Evolutionary conservation across 2,329 filamentous ascomycete genomes (phyloP).

Genomic region (Apiospora rasikravindrae): DNA sequence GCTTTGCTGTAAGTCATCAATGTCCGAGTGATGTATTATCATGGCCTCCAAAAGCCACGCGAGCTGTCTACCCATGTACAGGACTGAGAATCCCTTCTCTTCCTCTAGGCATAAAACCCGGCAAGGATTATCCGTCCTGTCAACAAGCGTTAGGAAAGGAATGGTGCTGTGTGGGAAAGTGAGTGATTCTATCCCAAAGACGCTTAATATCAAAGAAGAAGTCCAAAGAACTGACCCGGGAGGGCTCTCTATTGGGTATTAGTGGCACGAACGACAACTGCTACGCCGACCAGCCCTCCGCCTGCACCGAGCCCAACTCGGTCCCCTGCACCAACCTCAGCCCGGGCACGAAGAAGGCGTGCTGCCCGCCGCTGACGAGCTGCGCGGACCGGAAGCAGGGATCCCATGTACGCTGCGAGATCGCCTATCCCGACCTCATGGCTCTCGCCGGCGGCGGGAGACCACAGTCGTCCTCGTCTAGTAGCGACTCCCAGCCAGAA

Average conservation of each 20-base stretch:
- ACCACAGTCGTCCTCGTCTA: not conserved
- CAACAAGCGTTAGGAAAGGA: conserved; percentile 16
- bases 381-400: not conserved
- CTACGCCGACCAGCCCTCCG: conserved; percentile 8
- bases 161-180: conserved; percentile 21
- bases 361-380: conserved; percentile 18
- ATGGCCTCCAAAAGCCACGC: too few species aligned
- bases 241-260: not conserved
- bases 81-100: not conserved
- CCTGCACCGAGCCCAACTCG: not conserved
- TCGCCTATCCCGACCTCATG: not conserved
- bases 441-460: not conserved
- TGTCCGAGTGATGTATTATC: not conserved
- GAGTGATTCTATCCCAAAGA: not conserved
- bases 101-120: not conserved
- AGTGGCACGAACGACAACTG: conserved; percentile 11
- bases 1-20: conserved; percentile 11
- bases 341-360: not conserved
- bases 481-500: too few species aligned
- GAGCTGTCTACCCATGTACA: too few species aligned
- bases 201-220: too few species aligned
- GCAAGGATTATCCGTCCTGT: conserved; percentile 9
- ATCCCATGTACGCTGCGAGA: not conserved
- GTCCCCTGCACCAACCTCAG: conserved; percentile 9
- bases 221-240: not conserved